phyloP scores from a whole-genome alignment of 2,329 filamentous ascomycete genomes.

The Simplicillium sp. region DNA sequence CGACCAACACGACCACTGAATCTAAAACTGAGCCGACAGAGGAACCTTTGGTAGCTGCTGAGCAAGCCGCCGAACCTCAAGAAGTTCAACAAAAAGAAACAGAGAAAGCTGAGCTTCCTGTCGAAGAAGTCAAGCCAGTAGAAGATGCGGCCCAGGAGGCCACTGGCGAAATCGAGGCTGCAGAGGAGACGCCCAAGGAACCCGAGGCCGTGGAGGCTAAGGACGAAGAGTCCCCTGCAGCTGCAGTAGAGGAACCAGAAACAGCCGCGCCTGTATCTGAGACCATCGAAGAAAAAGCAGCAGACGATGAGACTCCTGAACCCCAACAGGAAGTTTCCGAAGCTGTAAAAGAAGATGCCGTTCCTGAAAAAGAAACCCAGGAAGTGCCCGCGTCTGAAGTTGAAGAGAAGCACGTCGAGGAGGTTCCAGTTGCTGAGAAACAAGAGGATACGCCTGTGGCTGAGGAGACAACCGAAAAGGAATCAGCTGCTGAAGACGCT shows the following conservation, averaged over 20 bases:
- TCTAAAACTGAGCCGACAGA: neutral
- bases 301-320: slow-evolving; percentile 8
- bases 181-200: neutral
- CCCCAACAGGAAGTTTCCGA: slow-evolving; percentile 2
- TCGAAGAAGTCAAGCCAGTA: slow-evolving; percentile 1
- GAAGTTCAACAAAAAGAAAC: neutral
- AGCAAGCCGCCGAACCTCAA: neutral
- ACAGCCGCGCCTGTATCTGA: neutral
- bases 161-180: slow-evolving; percentile 1
- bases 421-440: slow-evolving; percentile 3
- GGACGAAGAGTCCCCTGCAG: slow-evolving; percentile 1
- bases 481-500: neutral
- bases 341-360: neutral
- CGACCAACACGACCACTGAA: slow-evolving; percentile 4
- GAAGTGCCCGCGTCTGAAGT: neutral
- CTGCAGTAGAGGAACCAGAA: neutral
- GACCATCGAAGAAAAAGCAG: neutral
- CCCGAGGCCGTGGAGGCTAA: neutral
- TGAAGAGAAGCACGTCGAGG: slow-evolving; percentile 1
- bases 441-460: slow-evolving; percentile 7
- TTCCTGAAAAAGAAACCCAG: neutral
- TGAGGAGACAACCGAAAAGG: slow-evolving; percentile 3
- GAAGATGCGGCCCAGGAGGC: neutral
- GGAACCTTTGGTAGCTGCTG: neutral
- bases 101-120: neutral